phyloP scores from a whole-genome alignment of 345 rosid species.

The Mercurialis annua region DNA sequence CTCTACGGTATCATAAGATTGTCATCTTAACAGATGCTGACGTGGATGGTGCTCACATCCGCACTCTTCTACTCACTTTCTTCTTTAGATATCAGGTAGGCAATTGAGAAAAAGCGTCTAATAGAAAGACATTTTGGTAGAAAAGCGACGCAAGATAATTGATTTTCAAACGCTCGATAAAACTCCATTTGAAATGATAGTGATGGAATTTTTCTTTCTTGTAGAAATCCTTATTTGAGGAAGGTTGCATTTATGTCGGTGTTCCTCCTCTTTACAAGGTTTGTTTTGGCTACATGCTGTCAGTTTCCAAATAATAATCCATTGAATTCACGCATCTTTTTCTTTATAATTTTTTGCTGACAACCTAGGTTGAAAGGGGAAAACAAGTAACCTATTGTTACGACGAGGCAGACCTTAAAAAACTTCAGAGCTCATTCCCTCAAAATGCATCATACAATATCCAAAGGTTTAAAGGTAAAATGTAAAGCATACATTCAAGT shows the following conservation, averaged over 20 bases:
- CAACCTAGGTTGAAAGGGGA: slow-evolving; percentile 83
- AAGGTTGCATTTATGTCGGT: slow-evolving; percentile 94
- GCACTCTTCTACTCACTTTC: slow-evolving; percentile 87
- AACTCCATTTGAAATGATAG: slow-evolving; percentile 12
- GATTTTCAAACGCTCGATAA: neutral
- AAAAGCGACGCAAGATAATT: neutral
- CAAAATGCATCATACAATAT: slow-evolving; percentile 81
- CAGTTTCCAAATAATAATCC: neutral
- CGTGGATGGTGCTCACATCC: slow-evolving; percentile 99
- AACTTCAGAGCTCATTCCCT: slow-evolving; percentile 56
- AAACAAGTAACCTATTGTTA: slow-evolving; percentile 75
- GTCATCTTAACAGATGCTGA: slow-evolving; percentile 99
- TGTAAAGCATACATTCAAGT: neutral
- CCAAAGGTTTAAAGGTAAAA: slow-evolving; percentile 93
- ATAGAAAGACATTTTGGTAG: neutral
- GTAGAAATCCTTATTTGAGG: slow-evolving; percentile 87
- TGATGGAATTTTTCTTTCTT: slow-evolving; percentile 22
- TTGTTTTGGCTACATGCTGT: neutral
- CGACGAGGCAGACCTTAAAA: slow-evolving; percentile 69
- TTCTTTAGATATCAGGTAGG: slow-evolving; percentile 97
- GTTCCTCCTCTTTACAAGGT: slow-evolving; percentile 98
- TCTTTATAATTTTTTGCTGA: neutral
- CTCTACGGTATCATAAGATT: slow-evolving; percentile 87
- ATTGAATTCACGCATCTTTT: neutral
- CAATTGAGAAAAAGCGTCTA: slow-evolving; percentile 1